Conservation (phyloP, 768 basidiomycete species). For the Clavulina sp. region DNA sequence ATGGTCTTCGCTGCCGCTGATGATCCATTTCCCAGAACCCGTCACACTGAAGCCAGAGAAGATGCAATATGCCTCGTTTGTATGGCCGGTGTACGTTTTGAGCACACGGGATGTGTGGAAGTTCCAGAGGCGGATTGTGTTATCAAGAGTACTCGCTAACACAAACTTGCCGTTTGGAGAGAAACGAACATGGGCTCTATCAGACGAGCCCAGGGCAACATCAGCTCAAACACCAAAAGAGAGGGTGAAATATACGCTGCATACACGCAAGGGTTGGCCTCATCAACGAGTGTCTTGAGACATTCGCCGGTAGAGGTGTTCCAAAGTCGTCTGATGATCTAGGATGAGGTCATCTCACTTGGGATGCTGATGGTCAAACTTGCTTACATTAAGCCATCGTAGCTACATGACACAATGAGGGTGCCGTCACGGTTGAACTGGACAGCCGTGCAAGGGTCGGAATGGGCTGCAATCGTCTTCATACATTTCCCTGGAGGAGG, state of each 20-base stretch:
- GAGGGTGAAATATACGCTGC: constrained; percentile 10
- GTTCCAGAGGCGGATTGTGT: constrained; percentile 88
- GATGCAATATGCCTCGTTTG: constrained; percentile 71
- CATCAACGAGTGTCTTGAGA: constrained; percentile 89
- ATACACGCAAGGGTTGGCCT: constrained; percentile 86
- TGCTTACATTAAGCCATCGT: constrained; percentile 90
- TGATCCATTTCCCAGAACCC: constrained; percentile 47
- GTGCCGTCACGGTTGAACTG: constrained; percentile 91
- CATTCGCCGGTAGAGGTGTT: constrained; percentile 95
- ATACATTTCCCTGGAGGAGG: constrained; percentile 49
- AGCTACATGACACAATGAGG: constrained; percentile 83
- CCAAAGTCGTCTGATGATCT: constrained; percentile 69
- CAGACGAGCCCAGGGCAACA: constrained; percentile 7
- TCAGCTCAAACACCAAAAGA: too few relatives aligned
- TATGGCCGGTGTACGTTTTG: constrained; percentile 82
- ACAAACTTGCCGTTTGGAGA: constrained; percentile 86
- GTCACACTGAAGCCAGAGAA: constrained; percentile 52
- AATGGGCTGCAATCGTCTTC: constrained; percentile 84
- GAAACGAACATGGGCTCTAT: constrained; percentile 73
- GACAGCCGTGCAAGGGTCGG: constrained; percentile 90
- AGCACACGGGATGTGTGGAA: constrained; percentile 79
- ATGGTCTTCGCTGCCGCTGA: constrained; percentile 80
- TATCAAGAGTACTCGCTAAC: constrained; percentile 84
- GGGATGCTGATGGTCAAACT: constrained; percentile 1
- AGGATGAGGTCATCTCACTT: background rate